Evolutionary conservation across 148 eudicot genomes (phyloP).

Genomic region (Silene uniflora): DNA sequence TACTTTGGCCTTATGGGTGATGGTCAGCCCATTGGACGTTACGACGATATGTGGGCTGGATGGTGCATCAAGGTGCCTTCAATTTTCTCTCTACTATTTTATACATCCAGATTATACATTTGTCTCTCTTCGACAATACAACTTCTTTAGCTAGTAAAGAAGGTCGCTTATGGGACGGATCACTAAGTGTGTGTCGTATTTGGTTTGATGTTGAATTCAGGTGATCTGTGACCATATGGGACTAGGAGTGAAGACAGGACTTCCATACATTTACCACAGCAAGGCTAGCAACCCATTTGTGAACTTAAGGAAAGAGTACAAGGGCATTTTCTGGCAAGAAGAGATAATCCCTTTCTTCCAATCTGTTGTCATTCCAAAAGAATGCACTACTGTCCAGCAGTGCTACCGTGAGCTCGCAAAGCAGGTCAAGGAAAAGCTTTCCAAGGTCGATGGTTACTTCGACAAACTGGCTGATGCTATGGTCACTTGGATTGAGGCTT

Average conservation of each 20-base stretch:
- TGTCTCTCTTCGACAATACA: not conserved
- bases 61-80: conserved; percentile 51
- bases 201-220: conserved; percentile 19
- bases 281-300: conserved; percentile 63
- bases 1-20: conserved; percentile 77
- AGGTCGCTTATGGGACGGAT: too few species aligned
- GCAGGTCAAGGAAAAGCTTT: conserved; percentile 56
- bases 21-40: conserved; percentile 69
- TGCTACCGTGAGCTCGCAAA: conserved; percentile 56
- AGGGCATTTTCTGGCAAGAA: conserved; percentile 67
- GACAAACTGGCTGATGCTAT: conserved; percentile 62
- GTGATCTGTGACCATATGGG: conserved; percentile 59
- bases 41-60: conserved; percentile 73
- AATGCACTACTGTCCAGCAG: conserved; percentile 54
- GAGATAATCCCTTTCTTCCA: conserved; percentile 69
- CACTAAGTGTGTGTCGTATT: too few species aligned
- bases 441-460: conserved; percentile 48
- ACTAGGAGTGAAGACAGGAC: conserved; percentile 55
- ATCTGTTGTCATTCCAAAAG: conserved; percentile 42
- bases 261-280: conserved; percentile 64
- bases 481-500: conserved; percentile 63
- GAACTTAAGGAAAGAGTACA: conserved; percentile 57
- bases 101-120: not conserved
- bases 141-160: too few species aligned
- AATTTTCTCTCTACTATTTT: not conserved